Evolutionary conservation across 2,329 filamentous ascomycete species (phyloP).

Genomic region (Colletotrichum costaricense): DNA sequence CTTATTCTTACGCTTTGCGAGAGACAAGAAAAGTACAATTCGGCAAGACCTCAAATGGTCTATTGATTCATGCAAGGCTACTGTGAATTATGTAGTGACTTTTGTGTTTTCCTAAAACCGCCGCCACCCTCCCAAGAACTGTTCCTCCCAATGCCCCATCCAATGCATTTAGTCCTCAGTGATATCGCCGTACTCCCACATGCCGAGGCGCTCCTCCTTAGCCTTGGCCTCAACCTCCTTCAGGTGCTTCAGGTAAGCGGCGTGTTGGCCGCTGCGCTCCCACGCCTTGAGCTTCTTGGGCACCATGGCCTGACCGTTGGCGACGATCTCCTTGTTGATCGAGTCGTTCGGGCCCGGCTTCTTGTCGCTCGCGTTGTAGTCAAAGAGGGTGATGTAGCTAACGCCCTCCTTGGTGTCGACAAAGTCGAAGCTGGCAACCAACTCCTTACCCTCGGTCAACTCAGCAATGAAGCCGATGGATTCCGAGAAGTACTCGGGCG

Average conservation of each 20-base stretch:
- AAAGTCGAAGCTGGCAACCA: constrained; percentile 93
- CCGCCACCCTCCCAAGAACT: not conserved
- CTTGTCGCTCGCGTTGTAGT: constrained; percentile 72
- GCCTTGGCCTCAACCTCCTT: constrained; percentile 81
- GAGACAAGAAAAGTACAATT: not conserved
- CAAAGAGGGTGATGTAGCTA: constrained; percentile 88
- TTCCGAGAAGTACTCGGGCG: constrained; percentile 85
- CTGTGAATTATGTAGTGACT: constrained; percentile 23
- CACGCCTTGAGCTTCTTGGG: constrained; percentile 91
- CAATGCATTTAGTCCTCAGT: constrained; percentile 77
- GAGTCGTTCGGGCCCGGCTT: constrained; percentile 75
- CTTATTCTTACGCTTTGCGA: not conserved
- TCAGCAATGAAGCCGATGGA: constrained; percentile 81
- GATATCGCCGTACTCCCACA: constrained; percentile 99
- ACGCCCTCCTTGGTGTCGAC: constrained; percentile 82
- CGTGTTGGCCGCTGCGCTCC: constrained; percentile 80
- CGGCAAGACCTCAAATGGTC: not conserved
- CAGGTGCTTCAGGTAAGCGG: constrained; percentile 77
- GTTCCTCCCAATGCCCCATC: not conserved
- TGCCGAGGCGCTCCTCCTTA: constrained; percentile 83
- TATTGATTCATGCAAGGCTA: constrained; percentile 31
- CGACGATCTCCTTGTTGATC: constrained; percentile 88
- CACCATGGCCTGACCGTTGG: constrained; percentile 89
- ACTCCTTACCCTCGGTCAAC: constrained; percentile 77
- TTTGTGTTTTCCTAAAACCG: constrained; percentile 13